phyloP scores from a whole-genome alignment of 1,284 basidiomycete species.

The Peniophora sp. region DNA sequence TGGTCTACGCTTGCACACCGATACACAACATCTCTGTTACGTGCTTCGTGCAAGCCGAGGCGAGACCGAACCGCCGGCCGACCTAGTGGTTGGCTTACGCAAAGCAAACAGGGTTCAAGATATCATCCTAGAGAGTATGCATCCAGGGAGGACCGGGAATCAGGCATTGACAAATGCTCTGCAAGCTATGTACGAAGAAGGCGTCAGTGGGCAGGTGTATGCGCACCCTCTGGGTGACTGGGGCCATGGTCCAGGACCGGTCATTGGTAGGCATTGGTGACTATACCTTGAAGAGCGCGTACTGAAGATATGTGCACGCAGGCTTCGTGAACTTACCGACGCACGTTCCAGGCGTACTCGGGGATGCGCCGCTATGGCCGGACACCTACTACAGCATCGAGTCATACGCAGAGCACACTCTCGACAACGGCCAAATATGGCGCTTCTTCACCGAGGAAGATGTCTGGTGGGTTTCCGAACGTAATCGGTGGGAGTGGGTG shows the following conservation, averaged over 20 bases:
- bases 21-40: slow-evolving; percentile 49
- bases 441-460: slow-evolving; percentile 42
- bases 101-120: slow-evolving; percentile 46
- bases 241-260: slow-evolving; percentile 46
- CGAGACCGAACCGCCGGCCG: slow-evolving; percentile 32
- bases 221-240: slow-evolving; percentile 50
- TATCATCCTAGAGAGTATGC: slow-evolving; percentile 36
- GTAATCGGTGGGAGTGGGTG: slow-evolving; percentile 38
- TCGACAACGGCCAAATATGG: slow-evolving; percentile 39
- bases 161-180: slow-evolving; percentile 32
- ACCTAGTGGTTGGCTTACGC: slow-evolving; percentile 34
- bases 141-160: slow-evolving; percentile 38
- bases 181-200: slow-evolving; percentile 33
- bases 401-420: slow-evolving; percentile 39
- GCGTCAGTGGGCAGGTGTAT: slow-evolving; percentile 41
- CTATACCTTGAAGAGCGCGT: neutral
- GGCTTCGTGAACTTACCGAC: slow-evolving; percentile 40
- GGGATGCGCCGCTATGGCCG: slow-evolving; percentile 34
- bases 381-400: slow-evolving; percentile 46
- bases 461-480: slow-evolving; percentile 35
- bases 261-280: slow-evolving; percentile 30
- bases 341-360: slow-evolving; percentile 32
- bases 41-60: slow-evolving; percentile 35
- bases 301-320: slow-evolving; percentile 10
- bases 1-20: slow-evolving; percentile 40